A percentile compares a stretch with the other conserved stretches of the same genome.
phyloP scores from a whole-genome alignment of 306 rosid species.

The Prunus mume region DNA sequence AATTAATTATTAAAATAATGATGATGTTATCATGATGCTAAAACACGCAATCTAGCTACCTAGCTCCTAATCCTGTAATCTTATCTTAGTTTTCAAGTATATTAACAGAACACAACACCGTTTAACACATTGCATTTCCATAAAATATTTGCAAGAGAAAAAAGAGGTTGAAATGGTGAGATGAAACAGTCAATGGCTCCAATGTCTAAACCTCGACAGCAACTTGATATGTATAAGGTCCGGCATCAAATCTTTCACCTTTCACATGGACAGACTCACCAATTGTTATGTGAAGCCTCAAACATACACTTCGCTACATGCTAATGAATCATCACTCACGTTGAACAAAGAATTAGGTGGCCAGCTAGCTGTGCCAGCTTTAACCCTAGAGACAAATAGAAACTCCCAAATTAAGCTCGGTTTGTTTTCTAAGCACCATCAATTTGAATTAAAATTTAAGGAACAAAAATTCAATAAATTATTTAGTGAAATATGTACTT shows the following conservation, averaged over 20 bases:
- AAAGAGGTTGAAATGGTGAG: conserved; percentile 25
- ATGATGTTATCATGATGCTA: conserved; percentile 36
- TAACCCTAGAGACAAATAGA: not conserved
- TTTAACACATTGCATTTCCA: not conserved
- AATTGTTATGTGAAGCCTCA: not conserved
- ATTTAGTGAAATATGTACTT: not conserved
- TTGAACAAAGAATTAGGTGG: not conserved
- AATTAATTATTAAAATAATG: not conserved
- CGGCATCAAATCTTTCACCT: conserved; percentile 37
- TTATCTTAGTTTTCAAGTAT: conserved; percentile 18
- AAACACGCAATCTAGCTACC: conserved; percentile 30
- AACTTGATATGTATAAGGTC: conserved; percentile 26
- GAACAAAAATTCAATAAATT: not conserved
- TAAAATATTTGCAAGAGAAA: not conserved
- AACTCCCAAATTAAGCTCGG: not conserved
- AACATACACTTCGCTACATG: too few relatives aligned
- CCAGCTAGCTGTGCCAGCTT: not conserved
- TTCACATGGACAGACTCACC: not conserved
- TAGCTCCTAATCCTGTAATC: not conserved
- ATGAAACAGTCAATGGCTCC: conserved; percentile 39
- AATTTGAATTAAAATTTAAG: not conserved
- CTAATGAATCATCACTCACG: not conserved
- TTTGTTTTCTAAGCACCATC: not conserved
- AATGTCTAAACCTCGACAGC: conserved; percentile 27
- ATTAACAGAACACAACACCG: not conserved